phyloP scores from a whole-genome alignment of 2,329 filamentous ascomycete genomes.

The Dactylellina drechsleri region DNA sequence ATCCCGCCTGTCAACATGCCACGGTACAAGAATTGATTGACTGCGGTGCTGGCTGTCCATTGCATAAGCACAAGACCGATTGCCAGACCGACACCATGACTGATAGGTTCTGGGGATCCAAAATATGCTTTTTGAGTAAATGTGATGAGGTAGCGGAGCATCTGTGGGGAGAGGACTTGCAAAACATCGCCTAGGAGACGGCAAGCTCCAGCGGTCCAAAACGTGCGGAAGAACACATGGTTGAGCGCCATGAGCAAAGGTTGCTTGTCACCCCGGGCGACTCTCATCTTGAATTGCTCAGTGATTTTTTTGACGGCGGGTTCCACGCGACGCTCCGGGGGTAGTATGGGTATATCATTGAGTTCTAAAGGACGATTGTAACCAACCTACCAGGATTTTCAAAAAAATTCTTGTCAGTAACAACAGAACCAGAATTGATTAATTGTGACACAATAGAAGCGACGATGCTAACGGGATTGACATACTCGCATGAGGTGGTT shows the following conservation, averaged over 20 bases:
- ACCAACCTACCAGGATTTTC: conserved; percentile 69
- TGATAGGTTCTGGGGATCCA: conserved; percentile 74
- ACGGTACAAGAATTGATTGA: conserved; percentile 97
- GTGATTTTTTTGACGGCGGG: conserved; percentile 79
- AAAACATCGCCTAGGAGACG: conserved; percentile 86
- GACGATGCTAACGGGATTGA: conserved; percentile 75
- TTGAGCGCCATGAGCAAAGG: conserved; percentile 88
- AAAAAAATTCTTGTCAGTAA: neutral
- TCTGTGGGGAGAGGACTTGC: conserved; percentile 88
- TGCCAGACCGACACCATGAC: conserved; percentile 88
- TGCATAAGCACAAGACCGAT: conserved; percentile 91
- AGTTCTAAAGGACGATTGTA: conserved; percentile 84
- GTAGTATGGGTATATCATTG: conserved; percentile 89
- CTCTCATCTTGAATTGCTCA: conserved; percentile 77
- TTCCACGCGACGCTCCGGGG: conserved; percentile 83
- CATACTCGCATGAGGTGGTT: conserved; percentile 89
- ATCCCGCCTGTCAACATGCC: conserved; percentile 96
- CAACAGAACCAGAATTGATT: neutral
- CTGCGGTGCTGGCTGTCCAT: conserved; percentile 82
- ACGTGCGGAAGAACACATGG: conserved; percentile 84
- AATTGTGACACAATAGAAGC: conserved; percentile 63
- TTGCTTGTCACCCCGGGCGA: conserved; percentile 78
- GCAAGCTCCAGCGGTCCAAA: conserved; percentile 81
- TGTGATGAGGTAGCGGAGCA: conserved; percentile 83
- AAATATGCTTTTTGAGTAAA: conserved; percentile 81